Evolutionary conservation across 2,329 filamentous ascomycete genomes (phyloP).

Genomic region (Lachnellula suecica): DNA sequence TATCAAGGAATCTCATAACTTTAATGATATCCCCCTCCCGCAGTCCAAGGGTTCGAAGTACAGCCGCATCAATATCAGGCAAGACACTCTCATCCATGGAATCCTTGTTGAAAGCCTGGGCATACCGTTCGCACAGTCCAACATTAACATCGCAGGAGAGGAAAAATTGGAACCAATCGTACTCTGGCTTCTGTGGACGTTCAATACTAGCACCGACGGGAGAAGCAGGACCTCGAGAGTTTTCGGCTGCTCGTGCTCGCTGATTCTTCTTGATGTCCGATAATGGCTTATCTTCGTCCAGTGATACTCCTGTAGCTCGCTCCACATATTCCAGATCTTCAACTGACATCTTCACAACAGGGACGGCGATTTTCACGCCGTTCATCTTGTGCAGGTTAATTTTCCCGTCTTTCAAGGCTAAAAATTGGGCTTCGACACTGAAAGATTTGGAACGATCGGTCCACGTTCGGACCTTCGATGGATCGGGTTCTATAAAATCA

Average conservation of each 20-base stretch:
- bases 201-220: constrained; percentile 63
- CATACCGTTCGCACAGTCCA: constrained; percentile 91
- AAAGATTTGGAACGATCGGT: constrained; percentile 94
- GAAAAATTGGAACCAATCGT: constrained; percentile 99
- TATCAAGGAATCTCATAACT: constrained; percentile 86
- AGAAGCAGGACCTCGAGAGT: constrained; percentile 25
- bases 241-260: constrained; percentile 26
- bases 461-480: constrained; percentile 83
- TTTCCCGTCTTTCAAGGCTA: constrained; percentile 91
- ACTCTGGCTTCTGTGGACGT: constrained; percentile 64
- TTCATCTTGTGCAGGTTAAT: constrained; percentile 98
- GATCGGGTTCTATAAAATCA: constrained; percentile 68
- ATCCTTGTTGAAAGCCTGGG: constrained; percentile 83
- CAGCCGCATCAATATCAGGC: constrained; percentile 80
- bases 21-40: constrained; percentile 96
- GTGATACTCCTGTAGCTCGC: constrained; percentile 76
- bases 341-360: constrained; percentile 90
- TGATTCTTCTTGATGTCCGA: constrained; percentile 68
- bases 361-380: constrained; percentile 96
- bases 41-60: constrained; percentile 84
- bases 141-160: constrained; percentile 87
- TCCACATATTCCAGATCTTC: constrained; percentile 97
- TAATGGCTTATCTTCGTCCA: constrained; percentile 89
- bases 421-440: constrained; percentile 94
- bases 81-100: constrained; percentile 95